Base-by-base conservation (phyloP, 495 filamentous ascomycete species). In the Podospora fimiseda region DNA sequence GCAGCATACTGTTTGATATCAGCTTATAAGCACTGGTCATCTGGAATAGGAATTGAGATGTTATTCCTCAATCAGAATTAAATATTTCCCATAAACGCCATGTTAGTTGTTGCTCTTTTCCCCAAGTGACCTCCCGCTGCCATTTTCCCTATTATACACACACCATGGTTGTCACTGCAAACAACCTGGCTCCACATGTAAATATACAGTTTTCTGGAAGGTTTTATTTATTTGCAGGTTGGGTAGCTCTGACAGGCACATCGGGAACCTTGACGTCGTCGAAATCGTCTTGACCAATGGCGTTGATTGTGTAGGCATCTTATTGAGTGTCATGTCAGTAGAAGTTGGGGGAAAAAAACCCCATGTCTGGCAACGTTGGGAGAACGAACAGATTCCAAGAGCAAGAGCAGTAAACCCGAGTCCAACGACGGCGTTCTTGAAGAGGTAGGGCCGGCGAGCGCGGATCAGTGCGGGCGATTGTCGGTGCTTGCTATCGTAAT, bases 251-350 rank as follows among this genome's bases (percentile, higher is more conserved):
- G 38, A 53, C 52, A 7, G 64, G 85, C 6, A 79, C 74, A 62
- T 87, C 85, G 44, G 92, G 90, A 40, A 95, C 83, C 61, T 82
- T 81, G 50, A 99, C 90, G 65, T 99, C 93, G 60, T 92, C 89
- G 79, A 99, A 99, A 55, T 99, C 90, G 68, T 99, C 93, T 72
- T 97, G 94, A 33, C 90, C 85, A 63, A 99, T 84, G 20, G 87
- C 90, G 48, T 74, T 77, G 64, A 99, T 87, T 8, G 93, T 97
- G 70, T 86, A 97, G 48, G 81, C 71, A 65, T 96, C 93, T 98
- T 53, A 49, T 50, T 43, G 30, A 13, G 19, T 8, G 43, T 27
- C 42, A 60, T 38, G 52, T 48, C 36, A 23, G 4, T 21, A 18
- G 19, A 23, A 15, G 6, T 18, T 38, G 2, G 7, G 9, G 7